A percentile compares a stretch with the other conserved stretches of the same genome.
phyloP scores from a whole-genome alignment of 805 yeast species.

The Pichia ethanolica region DNA sequence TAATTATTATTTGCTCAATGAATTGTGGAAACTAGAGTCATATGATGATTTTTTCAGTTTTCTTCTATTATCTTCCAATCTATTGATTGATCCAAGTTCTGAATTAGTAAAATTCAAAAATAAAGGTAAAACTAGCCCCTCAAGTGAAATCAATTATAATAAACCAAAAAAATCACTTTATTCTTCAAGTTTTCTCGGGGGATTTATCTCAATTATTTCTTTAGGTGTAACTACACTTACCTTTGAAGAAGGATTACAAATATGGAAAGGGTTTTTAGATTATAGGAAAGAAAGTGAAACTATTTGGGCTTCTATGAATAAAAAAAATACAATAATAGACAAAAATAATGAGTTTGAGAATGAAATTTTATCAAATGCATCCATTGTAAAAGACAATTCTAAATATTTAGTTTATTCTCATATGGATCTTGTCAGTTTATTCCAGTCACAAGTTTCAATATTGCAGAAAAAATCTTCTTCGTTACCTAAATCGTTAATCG shows the following conservation, averaged over 20 bases:
- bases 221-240: slow-evolving; percentile 36
- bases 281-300: slow-evolving; percentile 27
- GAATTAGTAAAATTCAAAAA: no score
- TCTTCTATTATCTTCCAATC: slow-evolving; percentile 24
- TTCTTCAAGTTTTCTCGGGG: slow-evolving; percentile 37
- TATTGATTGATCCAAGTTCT: slow-evolving; percentile 27
- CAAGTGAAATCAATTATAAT: slow-evolving; percentile 11
- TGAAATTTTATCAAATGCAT: slow-evolving; percentile 5
- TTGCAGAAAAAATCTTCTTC: slow-evolving; percentile 46
- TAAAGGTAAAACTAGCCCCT: slow-evolving; percentile 7
- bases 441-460: slow-evolving; percentile 46
- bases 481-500: slow-evolving; percentile 37
- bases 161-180: slow-evolving; percentile 24
- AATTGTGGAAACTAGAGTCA: slow-evolving; percentile 41
- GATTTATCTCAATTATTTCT: slow-evolving; percentile 35
- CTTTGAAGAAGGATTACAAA: slow-evolving; percentile 37
- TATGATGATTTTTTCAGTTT: slow-evolving; percentile 41
- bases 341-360: slow-evolving; percentile 1
- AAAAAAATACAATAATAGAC: slow-evolving; percentile 5
- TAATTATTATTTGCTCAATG: slow-evolving; percentile 14
- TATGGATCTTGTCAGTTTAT: slow-evolving; percentile 40
- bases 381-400: background rate
- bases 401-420: slow-evolving; percentile 29
- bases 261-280: slow-evolving; percentile 36
- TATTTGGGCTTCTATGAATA: slow-evolving; percentile 13